Base-by-base conservation (phyloP, 176 grass and related monocot genomes). In the Luzula sylvatica region DNA sequence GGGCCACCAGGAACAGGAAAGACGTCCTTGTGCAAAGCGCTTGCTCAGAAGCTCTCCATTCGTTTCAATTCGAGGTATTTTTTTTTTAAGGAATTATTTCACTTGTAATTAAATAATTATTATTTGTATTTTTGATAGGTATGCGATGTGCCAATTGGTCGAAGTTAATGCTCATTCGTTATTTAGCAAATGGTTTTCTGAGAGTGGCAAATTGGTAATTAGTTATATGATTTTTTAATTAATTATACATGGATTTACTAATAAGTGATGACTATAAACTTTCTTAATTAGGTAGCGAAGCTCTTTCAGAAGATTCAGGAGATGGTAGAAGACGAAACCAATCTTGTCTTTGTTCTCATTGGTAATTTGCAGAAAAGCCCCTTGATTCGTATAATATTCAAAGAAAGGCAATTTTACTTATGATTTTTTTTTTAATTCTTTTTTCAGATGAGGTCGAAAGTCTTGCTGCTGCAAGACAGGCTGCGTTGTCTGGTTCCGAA, bases 131-230 rank as follows among this genome's bases (percentile, higher is more conserved):
- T 71, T 38, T 61, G 30, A 23, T 72, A 98, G 92, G 85, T 98
- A 98, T 68, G 74, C 85, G 13, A 73, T 78, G 81, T 87, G 81
- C 20, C 92, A 98, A 61, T 58, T 98, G 75, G 47, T 98, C 46
- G 92, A 98, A 83, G 85, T 98, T 53, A 98, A 98, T 72, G 92
- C 92, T 58, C 92, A 98, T 80, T 98, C 92, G 14, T 69, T 98
- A 60, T 90, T 98, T 78, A 98, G 92, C 81, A 98, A 98, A 77
- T 98, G 92, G 92, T 98, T 98, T 77, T 98, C 92, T 72, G 92
- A 98, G 82, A 98, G 92, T 72, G 92, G 92, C 30, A 98, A 98
- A 83, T 30, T 98, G 81, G 92, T 98, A 98, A 14, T 53, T 21
- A 20, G 16, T 26, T 35, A 17, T 38, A 11, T 3, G 29, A 57